Conservation (phyloP, 768 basidiomycete species). For the Scleroderma citrinum region DNA sequence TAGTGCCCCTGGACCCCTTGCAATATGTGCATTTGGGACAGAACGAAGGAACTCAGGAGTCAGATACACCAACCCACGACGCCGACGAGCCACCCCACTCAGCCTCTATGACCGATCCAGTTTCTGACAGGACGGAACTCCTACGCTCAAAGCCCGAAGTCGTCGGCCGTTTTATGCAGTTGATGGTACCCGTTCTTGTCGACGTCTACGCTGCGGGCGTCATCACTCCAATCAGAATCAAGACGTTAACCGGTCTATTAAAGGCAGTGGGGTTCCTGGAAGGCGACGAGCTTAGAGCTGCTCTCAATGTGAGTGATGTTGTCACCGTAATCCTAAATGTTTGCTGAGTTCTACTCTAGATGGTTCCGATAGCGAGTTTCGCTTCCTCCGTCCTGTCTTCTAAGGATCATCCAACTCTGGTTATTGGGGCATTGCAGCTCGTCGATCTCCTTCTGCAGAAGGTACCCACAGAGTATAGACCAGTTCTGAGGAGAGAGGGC, state of each 20-base stretch:
- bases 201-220: constrained; percentile 99
- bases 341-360: constrained; percentile 38
- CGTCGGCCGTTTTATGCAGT: constrained; percentile 78
- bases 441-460: constrained; percentile 88
- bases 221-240: constrained; percentile 76
- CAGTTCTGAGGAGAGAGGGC: constrained; percentile 89
- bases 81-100: constrained; percentile 31
- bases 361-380: constrained; percentile 92
- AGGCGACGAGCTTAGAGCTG: constrained; percentile 62
- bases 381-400: constrained; percentile 91
- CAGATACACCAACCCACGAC: constrained; percentile 38
- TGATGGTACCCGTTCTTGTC: constrained; percentile 89
- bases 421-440: constrained; percentile 86
- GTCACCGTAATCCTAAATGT: constrained; percentile 1
- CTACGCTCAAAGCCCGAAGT: constrained; percentile 69
- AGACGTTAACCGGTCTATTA: constrained; percentile 80
- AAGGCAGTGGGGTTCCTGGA: constrained; percentile 91
- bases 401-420: constrained; percentile 81
- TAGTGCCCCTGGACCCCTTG: constrained; percentile 14
- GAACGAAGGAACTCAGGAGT: constrained; percentile 24
- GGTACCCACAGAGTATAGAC: constrained; percentile 77
- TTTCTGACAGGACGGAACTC: constrained; percentile 62
- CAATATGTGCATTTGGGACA: constrained; percentile 7
- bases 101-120: constrained; percentile 28
- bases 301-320: constrained; percentile 60